A percentile compares a stretch with the other conserved stretches of the same genome.
phyloP scores from a whole-genome alignment of 176 grass and related monocot species.

The Elaeis guineensis region DNA sequence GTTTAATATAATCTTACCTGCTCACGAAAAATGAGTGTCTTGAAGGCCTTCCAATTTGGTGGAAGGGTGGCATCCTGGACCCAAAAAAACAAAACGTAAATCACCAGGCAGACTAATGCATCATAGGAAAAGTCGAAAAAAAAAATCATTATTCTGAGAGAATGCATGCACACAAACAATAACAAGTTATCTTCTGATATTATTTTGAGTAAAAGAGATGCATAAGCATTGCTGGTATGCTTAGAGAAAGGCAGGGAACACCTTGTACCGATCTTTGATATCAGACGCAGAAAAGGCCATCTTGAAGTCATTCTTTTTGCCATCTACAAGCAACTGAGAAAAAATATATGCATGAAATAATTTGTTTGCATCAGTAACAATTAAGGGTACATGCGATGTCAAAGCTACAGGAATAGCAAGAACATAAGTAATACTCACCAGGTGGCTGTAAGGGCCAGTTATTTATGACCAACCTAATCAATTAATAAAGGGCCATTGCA shows the following conservation, averaged over 20 bases:
- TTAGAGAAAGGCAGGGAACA: neutral
- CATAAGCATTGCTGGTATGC: too few relatives aligned
- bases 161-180: too few relatives aligned
- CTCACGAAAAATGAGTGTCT: conserved; percentile 71
- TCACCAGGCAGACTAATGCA: conserved; percentile 4
- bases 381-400: neutral
- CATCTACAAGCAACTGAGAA: conserved; percentile 20
- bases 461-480: too few relatives aligned
- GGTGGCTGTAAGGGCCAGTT: too few relatives aligned
- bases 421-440: too few relatives aligned
- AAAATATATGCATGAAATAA: conserved; percentile 10
- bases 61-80: conserved; percentile 54
- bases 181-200: too few relatives aligned
- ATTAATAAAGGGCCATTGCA: too few relatives aligned
- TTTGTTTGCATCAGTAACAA: neutral
- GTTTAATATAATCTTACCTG: conserved; percentile 27
- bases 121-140: neutral
- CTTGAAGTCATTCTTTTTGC: conserved; percentile 6
- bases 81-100: conserved; percentile 12
- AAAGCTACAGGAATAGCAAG: neutral
- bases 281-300: conserved; percentile 40
- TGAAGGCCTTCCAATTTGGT: conserved; percentile 70
- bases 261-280: conserved; percentile 51
- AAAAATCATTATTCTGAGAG: too few relatives aligned
- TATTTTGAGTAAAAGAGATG: too few relatives aligned